Evolutionary conservation across 2,329 filamentous ascomycete genomes (phyloP).

Genomic region (Colletotrichum caudatum): DNA sequence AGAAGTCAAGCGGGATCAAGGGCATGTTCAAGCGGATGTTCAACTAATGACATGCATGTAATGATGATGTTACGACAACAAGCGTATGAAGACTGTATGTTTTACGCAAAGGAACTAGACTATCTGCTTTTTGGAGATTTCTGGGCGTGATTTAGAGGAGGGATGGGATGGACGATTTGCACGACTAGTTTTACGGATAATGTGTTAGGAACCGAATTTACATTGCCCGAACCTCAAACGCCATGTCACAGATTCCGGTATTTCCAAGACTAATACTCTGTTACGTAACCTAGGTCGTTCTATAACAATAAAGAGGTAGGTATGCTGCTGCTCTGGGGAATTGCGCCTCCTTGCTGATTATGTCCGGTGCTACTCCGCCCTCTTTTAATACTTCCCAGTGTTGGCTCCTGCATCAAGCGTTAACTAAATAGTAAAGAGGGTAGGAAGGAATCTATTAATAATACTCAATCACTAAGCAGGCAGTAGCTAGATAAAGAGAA

Average conservation of each 20-base stretch:
- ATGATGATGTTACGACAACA: slow-evolving; percentile 36
- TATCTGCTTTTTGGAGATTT: background rate
- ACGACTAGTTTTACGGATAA: slow-evolving; percentile 20
- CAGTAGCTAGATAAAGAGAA: no score
- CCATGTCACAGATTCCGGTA: background rate
- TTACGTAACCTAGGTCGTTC: background rate
- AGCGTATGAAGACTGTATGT: slow-evolving; percentile 52
- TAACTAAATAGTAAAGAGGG: no score
- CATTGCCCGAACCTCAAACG: background rate
- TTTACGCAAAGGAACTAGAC: slow-evolving; percentile 3
- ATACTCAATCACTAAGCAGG: no score
- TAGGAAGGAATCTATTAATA: no score
- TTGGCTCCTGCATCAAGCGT: no score
- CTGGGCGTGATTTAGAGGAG: background rate
- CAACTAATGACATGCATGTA: slow-evolving; percentile 43
- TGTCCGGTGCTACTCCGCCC: no score
- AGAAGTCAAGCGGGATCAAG: slow-evolving; percentile 50
- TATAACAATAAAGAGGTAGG: background rate
- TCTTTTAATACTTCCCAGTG: no score
- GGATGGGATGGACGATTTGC: background rate
- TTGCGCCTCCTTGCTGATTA: no score
- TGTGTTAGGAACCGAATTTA: slow-evolving; percentile 14
- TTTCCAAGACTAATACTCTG: background rate
- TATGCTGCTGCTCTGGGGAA: background rate
- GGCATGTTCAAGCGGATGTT: slow-evolving; percentile 55